Evolutionary conservation across 352 stramenopile genomes (phyloP).

Genomic region (Globisporangium recalcitrans): DNA sequence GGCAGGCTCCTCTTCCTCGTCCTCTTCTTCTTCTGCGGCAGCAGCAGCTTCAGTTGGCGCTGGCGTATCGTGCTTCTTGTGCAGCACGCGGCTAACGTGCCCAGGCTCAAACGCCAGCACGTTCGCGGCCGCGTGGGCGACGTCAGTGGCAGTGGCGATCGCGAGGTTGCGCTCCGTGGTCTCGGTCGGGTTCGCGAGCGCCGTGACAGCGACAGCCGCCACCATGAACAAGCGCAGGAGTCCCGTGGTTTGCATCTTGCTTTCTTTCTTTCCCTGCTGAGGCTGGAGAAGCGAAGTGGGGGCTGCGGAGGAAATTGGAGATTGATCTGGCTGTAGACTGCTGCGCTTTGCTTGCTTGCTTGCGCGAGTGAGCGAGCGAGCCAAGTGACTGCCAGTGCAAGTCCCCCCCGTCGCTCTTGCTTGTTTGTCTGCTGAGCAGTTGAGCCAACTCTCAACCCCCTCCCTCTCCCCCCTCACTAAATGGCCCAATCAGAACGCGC

Average conservation of each 20-base stretch:
- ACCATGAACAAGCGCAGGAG: conserved; percentile 49
- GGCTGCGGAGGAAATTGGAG: conserved; percentile 38
- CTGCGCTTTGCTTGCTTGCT: not conserved
- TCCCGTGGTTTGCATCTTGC: conserved; percentile 51
- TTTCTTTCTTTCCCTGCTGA: not conserved
- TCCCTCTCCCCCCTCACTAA: conserved; percentile 3
- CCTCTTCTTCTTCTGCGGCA: conserved; percentile 17
- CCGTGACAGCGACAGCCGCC: conserved; percentile 39
- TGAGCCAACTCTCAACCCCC: conserved; percentile 14
- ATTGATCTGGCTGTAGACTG: conserved; percentile 24
- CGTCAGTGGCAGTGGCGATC: conserved; percentile 3
- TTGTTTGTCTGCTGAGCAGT: not conserved
- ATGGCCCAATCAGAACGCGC: conserved; percentile 11
- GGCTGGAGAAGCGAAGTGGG: conserved; percentile 13
- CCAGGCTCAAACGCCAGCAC: conserved; percentile 20
- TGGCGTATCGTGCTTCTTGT: conserved; percentile 18
- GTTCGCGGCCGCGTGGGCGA: conserved; percentile 14
- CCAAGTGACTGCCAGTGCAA: conserved; percentile 11
- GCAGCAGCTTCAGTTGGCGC: conserved; percentile 1
- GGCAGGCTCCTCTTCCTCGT: conserved; percentile 7
- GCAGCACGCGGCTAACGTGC: conserved; percentile 30
- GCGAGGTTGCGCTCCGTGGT: conserved; percentile 18
- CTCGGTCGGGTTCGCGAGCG: conserved; percentile 24
- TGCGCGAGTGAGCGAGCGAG: conserved; percentile 1
- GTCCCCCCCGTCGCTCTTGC: conserved; percentile 9